Base-by-base conservation (phyloP, 768 basidiomycete species). In the Paxillus rubicundulus region DNA sequence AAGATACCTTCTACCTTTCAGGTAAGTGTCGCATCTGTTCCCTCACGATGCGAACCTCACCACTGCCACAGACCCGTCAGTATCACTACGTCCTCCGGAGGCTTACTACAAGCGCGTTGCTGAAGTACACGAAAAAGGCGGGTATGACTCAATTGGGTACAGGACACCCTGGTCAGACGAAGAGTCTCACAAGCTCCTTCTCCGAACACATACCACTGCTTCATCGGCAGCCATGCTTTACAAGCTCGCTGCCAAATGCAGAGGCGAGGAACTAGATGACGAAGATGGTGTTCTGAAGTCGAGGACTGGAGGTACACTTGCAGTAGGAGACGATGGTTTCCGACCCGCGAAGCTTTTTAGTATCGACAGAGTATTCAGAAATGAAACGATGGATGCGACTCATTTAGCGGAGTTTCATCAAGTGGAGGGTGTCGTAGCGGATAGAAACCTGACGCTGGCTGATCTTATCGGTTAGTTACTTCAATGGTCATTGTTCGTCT, bases 371-470 rank as follows among this genome's bases (percentile, higher is more conserved):
- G 97, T 99, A 18, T 99, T 98, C 86, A 80, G 97, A 67, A 99
- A 99, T 62, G 97, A 99, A 72, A 92, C 97, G 0, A 91, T 92
- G 81, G 97, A 99, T 70, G 94, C 94, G 41, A 99, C 97, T 16
- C 97, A 99, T 77, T 65, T 99, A 57, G 97, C 97, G 4, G 97
- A 99, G 72, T 99, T 99, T 78, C 96, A 98, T 68, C 97, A 99
- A 72, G 97, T 99, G n/a, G 97, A 99, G 70, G 97, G 97, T 46
- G 97, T 99, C 42, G 93, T 99, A 24, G 97, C 97, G 9, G 97
- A 99, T 71, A 84, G 86, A 58, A 85, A 85, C 45, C 73, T 99
- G 53, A 98, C 96, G 1, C 76, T 99, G 24, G 96, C 93, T 16
- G 94, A 98, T 68, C 77, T 99, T 54, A 98, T 99, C 57, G 95